Evolutionary conservation across 2,329 filamentous ascomycete genomes (phyloP).

Genomic region (Botryotinia calthae): DNA sequence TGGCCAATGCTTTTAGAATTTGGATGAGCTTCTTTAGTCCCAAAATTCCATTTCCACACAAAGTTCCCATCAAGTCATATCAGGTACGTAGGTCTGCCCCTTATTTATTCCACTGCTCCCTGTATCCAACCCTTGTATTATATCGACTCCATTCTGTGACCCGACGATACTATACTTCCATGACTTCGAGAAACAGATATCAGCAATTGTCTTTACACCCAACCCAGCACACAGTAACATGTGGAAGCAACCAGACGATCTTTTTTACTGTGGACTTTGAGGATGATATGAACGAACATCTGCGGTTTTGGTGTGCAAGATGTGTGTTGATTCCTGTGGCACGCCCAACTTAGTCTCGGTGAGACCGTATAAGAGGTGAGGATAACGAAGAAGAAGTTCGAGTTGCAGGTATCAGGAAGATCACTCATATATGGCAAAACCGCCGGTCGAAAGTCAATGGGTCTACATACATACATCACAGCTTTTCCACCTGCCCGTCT

Average conservation of each 20-base stretch:
- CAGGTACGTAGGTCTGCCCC: neutral
- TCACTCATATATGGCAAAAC: constrained; percentile 79
- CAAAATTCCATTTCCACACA: neutral
- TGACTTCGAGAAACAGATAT: neutral
- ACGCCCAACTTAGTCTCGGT: constrained; percentile 42
- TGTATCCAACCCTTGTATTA: neutral
- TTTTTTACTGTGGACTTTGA: constrained; percentile 83
- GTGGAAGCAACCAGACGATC: neutral
- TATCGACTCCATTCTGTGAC: too few species aligned
- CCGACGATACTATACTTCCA: neutral
- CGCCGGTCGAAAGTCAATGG: too few species aligned
- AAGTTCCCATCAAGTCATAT: neutral
- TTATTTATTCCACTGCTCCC: neutral
- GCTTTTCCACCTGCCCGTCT: neutral
- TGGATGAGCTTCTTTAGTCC: neutral
- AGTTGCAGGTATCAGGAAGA: constrained; percentile 85
- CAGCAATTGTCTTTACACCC: neutral
- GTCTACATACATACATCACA: neutral
- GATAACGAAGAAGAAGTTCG: constrained; percentile 92
- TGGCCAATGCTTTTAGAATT: neutral
- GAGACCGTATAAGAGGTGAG: constrained; percentile 44
- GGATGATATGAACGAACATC: constrained; percentile 74
- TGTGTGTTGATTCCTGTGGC: constrained; percentile 89
- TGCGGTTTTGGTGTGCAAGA: constrained; percentile 85
- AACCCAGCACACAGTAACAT: neutral